These are phyloP conservation scores for Botrytis squamosa DNA, from an alignment of 2,329 filamentous ascomycete species.

Conservation along the genomic window DNA sequence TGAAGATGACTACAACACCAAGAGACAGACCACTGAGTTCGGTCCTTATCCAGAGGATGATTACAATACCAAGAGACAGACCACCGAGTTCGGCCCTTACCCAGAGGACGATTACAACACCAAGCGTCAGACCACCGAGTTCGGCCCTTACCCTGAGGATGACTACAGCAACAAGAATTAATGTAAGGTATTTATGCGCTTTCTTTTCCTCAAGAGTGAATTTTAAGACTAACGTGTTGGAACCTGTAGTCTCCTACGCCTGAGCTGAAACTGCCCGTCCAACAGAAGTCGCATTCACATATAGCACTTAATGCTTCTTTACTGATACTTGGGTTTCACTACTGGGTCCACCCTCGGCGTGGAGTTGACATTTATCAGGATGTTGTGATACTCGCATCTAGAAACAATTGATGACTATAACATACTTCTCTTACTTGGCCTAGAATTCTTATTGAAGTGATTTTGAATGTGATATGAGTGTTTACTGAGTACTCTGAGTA, in stretches of 20 bases:
- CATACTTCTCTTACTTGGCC: neutral
- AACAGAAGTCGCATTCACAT: neutral
- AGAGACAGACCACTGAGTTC: too few species aligned
- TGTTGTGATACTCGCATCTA: neutral
- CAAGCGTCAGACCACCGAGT: too few species aligned
- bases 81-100: too few species aligned
- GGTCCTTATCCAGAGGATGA: too few species aligned
- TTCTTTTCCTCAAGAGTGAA: neutral
- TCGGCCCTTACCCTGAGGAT: too few species aligned
- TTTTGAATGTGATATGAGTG: neutral
- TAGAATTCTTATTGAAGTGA: neutral
- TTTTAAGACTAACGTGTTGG: neutral
- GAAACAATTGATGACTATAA: neutral
- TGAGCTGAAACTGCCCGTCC: neutral
- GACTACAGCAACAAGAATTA: neutral
- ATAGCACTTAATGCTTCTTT: neutral
- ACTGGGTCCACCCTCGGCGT: neutral
- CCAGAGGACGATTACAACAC: too few species aligned
- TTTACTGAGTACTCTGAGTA: neutral
- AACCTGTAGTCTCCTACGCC: neutral
- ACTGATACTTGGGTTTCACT: neutral
- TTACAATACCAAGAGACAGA: too few species aligned
- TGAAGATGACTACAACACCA: too few species aligned
- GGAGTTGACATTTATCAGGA: neutral
- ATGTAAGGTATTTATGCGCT: neutral